phyloP scores from a whole-genome alignment of 805 yeast species.

The Schizosaccharomyces cryophilus region DNA sequence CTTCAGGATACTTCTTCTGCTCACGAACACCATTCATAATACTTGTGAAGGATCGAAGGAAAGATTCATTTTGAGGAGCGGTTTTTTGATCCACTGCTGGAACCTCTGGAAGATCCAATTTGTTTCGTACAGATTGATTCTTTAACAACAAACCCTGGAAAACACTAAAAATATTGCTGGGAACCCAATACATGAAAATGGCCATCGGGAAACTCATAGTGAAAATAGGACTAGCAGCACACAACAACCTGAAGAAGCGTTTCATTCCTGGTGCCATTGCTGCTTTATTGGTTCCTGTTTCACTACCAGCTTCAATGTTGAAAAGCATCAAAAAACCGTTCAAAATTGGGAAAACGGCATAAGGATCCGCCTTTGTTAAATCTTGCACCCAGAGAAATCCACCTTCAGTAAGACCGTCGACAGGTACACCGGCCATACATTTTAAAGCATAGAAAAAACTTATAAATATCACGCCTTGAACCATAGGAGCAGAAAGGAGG shows the following conservation, averaged over 20 bases:
- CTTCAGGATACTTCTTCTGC: neutral
- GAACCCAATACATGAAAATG: constrained; percentile 2
- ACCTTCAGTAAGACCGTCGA: constrained; percentile 52
- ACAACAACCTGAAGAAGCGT: neutral
- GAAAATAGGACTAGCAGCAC: neutral
- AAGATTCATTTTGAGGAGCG: neutral
- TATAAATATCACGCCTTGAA: constrained; percentile 58
- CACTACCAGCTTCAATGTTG: neutral
- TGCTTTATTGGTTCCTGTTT: neutral
- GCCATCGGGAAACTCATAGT: constrained; percentile 1
- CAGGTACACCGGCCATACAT: constrained; percentile 62
- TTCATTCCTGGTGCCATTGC: neutral
- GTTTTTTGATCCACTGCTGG: neutral
- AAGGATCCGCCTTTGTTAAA: constrained; percentile 70
- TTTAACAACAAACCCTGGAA: neutral
- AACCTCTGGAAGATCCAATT: neutral
- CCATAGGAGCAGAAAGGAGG: constrained; percentile 10
- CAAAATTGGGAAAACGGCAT: constrained; percentile 58
- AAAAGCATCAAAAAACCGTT: constrained; percentile 30
- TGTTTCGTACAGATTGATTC: neutral
- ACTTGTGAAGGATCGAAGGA: neutral
- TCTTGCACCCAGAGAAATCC: constrained; percentile 73
- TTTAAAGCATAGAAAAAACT: constrained; percentile 76
- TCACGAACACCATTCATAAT: neutral
- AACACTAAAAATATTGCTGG: neutral